Conservation (phyloP, 225 moss, liverwort and hornwort species). For the Takakia lepidozioides region DNA sequence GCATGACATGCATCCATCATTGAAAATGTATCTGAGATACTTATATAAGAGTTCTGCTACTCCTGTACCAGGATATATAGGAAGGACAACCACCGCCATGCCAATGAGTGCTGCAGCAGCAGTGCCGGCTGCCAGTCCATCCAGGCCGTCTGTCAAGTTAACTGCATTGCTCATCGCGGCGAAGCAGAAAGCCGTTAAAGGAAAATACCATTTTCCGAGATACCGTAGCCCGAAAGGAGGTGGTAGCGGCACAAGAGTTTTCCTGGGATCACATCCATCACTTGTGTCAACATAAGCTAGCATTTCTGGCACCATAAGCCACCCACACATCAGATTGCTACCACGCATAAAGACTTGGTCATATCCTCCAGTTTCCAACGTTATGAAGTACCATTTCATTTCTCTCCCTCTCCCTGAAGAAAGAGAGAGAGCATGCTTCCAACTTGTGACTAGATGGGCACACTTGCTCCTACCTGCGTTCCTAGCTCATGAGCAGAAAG, state of each 20-base stretch:
- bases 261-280: constrained; percentile 40
- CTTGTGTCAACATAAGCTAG: no score
- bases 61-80: constrained; percentile 65
- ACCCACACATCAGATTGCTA: no score
- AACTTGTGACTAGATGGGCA: no score
- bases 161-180: constrained; percentile 99
- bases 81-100: constrained; percentile 81
- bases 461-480: no score
- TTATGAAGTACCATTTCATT: no score
- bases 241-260: constrained; percentile 61
- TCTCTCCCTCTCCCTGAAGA: no score
- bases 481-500: neutral
- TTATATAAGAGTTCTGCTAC: no score
- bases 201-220: constrained; percentile 79
- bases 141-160: constrained; percentile 92
- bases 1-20: no score
- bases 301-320: neutral
- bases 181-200: constrained; percentile 91
- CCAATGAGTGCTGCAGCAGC: constrained; percentile 73
- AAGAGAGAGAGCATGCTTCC: no score
- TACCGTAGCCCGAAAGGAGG: constrained; percentile 59
- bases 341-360: no score
- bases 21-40: no score
- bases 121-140: constrained; percentile 95
- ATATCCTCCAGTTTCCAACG: no score